phyloP scores from a whole-genome alignment of 768 basidiomycete genomes.

The Clathrus columnatus region DNA sequence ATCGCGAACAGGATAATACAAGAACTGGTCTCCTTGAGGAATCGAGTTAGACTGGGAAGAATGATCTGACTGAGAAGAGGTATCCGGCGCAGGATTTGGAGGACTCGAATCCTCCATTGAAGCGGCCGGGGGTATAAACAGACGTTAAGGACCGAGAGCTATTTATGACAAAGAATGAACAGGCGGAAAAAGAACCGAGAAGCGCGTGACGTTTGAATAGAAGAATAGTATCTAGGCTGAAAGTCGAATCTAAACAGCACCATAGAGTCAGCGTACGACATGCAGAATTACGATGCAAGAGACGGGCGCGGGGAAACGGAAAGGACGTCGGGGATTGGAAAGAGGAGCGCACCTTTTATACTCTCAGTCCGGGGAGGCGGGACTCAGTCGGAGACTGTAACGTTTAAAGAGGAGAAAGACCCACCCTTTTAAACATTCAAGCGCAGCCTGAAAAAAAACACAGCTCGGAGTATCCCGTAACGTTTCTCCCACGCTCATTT shows the following conservation, averaged over 20 bases:
- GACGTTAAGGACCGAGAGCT: background rate
- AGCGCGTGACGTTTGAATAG: background rate
- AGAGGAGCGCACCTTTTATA: constrained; percentile 8
- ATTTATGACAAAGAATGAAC: background rate
- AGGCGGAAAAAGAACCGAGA: background rate
- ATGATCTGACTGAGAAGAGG: background rate
- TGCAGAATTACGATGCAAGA: background rate
- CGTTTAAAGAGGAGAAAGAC: constrained; percentile 10
- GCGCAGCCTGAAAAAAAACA: background rate
- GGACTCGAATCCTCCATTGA: background rate
- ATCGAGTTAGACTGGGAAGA: background rate
- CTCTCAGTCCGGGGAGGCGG: background rate
- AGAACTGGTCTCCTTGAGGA: background rate
- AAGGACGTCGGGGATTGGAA: background rate
- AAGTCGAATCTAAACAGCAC: background rate
- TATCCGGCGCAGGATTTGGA: background rate
- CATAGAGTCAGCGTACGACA: background rate
- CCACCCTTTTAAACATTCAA: background rate
- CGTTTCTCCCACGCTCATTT: background rate
- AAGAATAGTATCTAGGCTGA: background rate
- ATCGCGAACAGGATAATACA: background rate
- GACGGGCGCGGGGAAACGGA: background rate
- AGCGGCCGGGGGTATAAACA: background rate
- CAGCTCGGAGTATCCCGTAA: background rate
- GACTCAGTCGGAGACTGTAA: constrained; percentile 10